These are phyloP conservation scores for Magnusiomyces fungicola DNA, from an alignment of 1,139 yeast species.

Conservation along the genomic window DNA sequence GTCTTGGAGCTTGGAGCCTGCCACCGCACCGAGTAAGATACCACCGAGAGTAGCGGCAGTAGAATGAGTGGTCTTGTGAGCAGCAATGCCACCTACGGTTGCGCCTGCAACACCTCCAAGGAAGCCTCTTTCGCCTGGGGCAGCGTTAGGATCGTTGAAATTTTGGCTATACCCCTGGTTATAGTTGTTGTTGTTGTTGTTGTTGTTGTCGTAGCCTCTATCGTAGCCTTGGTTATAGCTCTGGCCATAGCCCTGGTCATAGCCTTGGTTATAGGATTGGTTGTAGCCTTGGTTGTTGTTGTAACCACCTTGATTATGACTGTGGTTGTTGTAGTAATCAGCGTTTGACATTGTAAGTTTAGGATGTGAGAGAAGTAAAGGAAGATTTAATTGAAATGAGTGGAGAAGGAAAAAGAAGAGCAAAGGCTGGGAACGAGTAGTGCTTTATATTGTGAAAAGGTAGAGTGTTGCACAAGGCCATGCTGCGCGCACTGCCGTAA, in stretches of 20 bases:
- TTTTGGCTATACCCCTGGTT: no score
- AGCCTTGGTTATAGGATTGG: conserved; percentile 8
- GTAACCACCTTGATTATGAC: no score
- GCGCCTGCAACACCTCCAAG: conserved; percentile 52
- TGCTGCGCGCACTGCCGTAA: no score
- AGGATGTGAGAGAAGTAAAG: no score
- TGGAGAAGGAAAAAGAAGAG: no score
- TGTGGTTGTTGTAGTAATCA: conserved; percentile 7
- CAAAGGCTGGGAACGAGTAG: no score
- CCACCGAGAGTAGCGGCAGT: conserved; percentile 50
- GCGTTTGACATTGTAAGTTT: no score
- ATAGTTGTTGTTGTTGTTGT: no score
- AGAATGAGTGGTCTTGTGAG: conserved; percentile 34
- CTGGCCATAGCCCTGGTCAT: conserved; percentile 3
- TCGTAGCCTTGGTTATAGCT: conserved; percentile 12
- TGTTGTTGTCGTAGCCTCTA: conserved; percentile 18
- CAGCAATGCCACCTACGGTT: conserved; percentile 48
- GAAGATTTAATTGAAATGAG: no score
- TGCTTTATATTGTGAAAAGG: no score
- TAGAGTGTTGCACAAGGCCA: no score
- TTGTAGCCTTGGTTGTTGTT: background rate
- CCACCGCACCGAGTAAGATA: conserved; percentile 54
- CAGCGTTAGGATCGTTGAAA: no score
- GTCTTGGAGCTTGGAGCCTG: conserved; percentile 50
- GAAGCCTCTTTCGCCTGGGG: conserved; percentile 57